Evolutionary conservation across 2,329 filamentous ascomycete species (phyloP).

Genomic region (Phaeosphaeriaceae sp.): DNA sequence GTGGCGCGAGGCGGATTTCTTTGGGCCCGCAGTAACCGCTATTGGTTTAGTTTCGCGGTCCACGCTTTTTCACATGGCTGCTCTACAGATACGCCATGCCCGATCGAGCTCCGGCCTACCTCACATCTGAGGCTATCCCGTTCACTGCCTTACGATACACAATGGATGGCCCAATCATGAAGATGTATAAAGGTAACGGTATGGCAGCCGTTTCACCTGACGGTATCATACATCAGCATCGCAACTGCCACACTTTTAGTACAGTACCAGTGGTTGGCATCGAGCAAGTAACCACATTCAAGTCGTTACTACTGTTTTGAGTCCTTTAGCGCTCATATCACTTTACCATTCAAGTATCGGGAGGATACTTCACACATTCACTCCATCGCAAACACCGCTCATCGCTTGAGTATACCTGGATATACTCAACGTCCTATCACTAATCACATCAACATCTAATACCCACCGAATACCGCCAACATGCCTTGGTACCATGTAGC

Average conservation of each 20-base stretch:
- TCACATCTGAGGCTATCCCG: neutral
- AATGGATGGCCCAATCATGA: neutral
- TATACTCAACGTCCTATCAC: neutral
- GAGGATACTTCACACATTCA: neutral
- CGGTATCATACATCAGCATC: neutral
- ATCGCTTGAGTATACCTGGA: neutral
- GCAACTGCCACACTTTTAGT: neutral
- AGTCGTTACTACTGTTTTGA: neutral
- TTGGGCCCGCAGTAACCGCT: neutral
- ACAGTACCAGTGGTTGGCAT: neutral
- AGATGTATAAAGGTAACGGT: constrained; percentile 7
- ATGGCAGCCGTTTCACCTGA: neutral
- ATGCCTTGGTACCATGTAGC: constrained; percentile 69
- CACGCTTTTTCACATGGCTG: too few relatives aligned
- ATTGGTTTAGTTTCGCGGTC: constrained; percentile 1
- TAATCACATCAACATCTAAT: neutral
- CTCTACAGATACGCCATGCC: neutral
- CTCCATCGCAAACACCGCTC: neutral
- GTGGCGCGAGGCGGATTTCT: constrained; percentile 23
- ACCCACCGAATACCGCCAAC: constrained; percentile 9
- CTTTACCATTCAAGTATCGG: neutral
- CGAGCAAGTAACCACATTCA: neutral
- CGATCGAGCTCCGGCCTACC: constrained; percentile 10
- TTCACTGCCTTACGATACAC: neutral
- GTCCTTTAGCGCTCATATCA: neutral